Conservation (phyloP, 768 basidiomycete genomes). For the Mycena crocata region DNA sequence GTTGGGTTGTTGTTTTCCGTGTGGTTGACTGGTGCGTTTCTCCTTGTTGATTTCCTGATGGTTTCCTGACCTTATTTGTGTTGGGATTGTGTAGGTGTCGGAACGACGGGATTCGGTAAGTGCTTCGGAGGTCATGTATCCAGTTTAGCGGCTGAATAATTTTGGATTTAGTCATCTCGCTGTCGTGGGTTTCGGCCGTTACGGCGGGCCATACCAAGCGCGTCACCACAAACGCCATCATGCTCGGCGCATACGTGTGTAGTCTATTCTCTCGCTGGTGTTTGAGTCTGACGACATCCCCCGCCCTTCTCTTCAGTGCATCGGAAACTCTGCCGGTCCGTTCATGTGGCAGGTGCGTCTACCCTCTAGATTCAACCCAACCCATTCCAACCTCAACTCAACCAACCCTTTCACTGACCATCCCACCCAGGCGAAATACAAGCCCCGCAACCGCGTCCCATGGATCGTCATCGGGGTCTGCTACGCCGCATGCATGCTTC, state of each 20-base stretch:
- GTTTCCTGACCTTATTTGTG: too few relatives aligned
- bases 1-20: constrained; percentile 59
- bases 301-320: constrained; percentile 44
- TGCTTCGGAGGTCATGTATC: background rate
- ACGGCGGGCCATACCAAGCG: constrained; percentile 57
- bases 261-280: constrained; percentile 18
- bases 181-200: constrained; percentile 62
- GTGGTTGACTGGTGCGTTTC: constrained; percentile 43
- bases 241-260: constrained; percentile 31
- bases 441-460: constrained; percentile 77
- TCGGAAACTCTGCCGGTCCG: constrained; percentile 75
- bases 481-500: constrained; percentile 62
- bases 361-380: too few relatives aligned
- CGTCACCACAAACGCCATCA: constrained; percentile 28
- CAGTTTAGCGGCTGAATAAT: background rate
- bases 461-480: constrained; percentile 83
- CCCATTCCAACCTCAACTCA: too few relatives aligned
- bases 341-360: constrained; percentile 75
- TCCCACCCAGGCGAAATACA: constrained; percentile 55
- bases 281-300: background rate
- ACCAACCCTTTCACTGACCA: background rate
- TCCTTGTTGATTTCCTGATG: background rate
- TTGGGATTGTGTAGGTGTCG: constrained; percentile 35
- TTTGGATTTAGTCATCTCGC: constrained; percentile 53
- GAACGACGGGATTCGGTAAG: constrained; percentile 13